Evolutionary conservation across 2,329 filamentous ascomycete genomes (phyloP).

Genomic region (Macroventuria anomochaeta): DNA sequence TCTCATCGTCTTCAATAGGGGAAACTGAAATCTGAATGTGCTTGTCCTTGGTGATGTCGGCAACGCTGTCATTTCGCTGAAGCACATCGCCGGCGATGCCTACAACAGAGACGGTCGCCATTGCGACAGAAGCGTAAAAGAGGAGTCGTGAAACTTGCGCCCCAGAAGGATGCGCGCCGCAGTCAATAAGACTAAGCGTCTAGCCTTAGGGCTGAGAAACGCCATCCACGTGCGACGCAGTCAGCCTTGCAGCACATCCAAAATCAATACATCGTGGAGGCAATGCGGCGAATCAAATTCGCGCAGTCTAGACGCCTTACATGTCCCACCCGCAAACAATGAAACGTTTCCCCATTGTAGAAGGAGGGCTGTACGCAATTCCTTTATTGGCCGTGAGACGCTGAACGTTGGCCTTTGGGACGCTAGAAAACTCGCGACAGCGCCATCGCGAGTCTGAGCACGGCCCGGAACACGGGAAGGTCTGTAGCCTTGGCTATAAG

Average conservation of each 20-base stretch:
- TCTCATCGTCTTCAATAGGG: slow-evolving; percentile 15
- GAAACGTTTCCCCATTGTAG: neutral
- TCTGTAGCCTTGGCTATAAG: slow-evolving; percentile 15
- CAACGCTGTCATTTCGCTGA: slow-evolving; percentile 15
- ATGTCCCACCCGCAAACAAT: slow-evolving; percentile 9
- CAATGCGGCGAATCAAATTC: slow-evolving; percentile 11
- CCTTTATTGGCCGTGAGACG: slow-evolving; percentile 4
- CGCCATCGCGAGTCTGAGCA: slow-evolving; percentile 14
- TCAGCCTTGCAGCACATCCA: slow-evolving; percentile 18
- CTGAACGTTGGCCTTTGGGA: slow-evolving; percentile 7
- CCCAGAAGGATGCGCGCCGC: slow-evolving; percentile 10
- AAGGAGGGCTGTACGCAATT: neutral
- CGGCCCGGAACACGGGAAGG: slow-evolving; percentile 16
- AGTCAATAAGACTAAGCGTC: slow-evolving; percentile 18
- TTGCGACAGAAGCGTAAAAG: slow-evolving; percentile 12
- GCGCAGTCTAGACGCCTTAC: slow-evolving; percentile 2
- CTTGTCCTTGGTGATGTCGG: slow-evolving; percentile 13
- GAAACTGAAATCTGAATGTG: slow-evolving; percentile 13
- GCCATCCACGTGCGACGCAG: slow-evolving; percentile 19
- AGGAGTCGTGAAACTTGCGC: slow-evolving; percentile 8
- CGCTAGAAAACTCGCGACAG: slow-evolving; percentile 14
- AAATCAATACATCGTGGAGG: slow-evolving; percentile 14
- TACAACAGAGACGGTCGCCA: slow-evolving; percentile 15
- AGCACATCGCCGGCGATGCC: slow-evolving; percentile 18
- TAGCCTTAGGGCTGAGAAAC: slow-evolving; percentile 21